Percentiles rank a stretch among this genome's conserved stretches.
Conservation (phyloP, 768 basidiomycete species). For the Tylopilus subfusipes region DNA sequence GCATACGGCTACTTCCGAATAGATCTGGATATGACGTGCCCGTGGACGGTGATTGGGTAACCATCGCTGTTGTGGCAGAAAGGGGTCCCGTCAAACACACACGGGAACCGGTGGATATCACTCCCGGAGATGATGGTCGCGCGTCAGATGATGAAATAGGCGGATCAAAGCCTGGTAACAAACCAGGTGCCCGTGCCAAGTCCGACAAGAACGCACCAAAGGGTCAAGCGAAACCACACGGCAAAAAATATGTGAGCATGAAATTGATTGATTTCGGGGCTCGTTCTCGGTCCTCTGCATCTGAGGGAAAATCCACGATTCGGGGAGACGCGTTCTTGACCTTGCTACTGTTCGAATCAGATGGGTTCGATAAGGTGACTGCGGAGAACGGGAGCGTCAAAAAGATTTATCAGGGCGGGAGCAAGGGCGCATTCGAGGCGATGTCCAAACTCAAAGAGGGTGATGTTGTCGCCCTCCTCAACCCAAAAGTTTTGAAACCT, state of each 20-base stretch:
- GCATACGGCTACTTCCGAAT: constrained; percentile 69
- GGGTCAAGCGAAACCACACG: constrained; percentile 40
- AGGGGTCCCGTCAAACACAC: constrained; percentile 75
- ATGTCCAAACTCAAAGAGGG: constrained; percentile 85
- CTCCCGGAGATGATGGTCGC: constrained; percentile 43
- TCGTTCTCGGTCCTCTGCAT: constrained; percentile 50
- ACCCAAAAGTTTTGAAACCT: constrained; percentile 83
- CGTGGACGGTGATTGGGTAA: constrained; percentile 90
- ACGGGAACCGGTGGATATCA: constrained; percentile 55
- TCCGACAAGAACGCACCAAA: constrained; percentile 8
- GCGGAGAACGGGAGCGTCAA: constrained; percentile 48
- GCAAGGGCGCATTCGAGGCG: constrained; percentile 87
- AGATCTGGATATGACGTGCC: constrained; percentile 89
- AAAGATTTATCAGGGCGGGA: constrained; percentile 83
- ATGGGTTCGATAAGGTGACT: constrained; percentile 57
- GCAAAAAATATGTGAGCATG: constrained; percentile 83
- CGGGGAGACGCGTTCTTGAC: constrained; percentile 83
- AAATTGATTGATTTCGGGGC: constrained; percentile 82
- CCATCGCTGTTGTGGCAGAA: constrained; percentile 93
- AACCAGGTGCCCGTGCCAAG: constrained; percentile 9
- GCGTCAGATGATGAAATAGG: constrained; percentile 32
- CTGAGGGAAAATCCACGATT: constrained; percentile 54
- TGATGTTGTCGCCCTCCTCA: constrained; percentile 85
- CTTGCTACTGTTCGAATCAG: constrained; percentile 85
- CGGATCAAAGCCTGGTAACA: constrained; percentile 5